A percentile compares a stretch with the other conserved stretches of the same genome.
These are phyloP conservation scores for Lasiodiplodia theobromae DNA, from an alignment of 2,329 filamentous ascomycete species.

Conservation along the genomic window DNA sequence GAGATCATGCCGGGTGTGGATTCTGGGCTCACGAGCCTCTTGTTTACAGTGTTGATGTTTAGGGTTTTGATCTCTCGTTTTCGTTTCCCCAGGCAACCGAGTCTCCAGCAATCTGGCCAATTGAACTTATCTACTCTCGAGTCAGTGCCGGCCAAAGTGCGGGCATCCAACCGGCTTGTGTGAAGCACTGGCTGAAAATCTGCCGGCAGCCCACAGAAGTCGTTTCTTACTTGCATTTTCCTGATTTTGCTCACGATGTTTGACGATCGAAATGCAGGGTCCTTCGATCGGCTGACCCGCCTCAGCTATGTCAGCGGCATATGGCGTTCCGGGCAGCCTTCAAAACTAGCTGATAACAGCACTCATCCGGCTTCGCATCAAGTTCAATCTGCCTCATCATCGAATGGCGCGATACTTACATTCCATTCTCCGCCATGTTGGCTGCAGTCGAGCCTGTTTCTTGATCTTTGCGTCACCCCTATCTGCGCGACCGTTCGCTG, in stretches of 20 bases:
- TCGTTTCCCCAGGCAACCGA: not conserved
- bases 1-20: not conserved
- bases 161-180: not conserved
- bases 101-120: constrained; percentile 1
- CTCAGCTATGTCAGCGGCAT: not conserved
- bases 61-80: not conserved
- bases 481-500: not conserved
- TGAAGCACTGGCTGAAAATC: constrained; percentile 1
- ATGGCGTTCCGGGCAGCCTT: not conserved
- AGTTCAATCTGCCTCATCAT: not conserved
- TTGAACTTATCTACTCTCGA: not conserved
- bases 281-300: not conserved
- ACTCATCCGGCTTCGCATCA: not conserved
- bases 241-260: not conserved
- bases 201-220: not conserved
- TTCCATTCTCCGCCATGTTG: not conserved
- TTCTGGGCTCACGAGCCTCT: not conserved
- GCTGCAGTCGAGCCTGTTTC: not conserved
- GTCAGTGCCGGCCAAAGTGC: constrained; percentile 1
- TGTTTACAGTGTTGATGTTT: not conserved
- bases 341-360: not conserved
- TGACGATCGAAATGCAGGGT: not conserved
- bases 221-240: not conserved
- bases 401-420: not conserved
- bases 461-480: not conserved